Evolutionary conservation across 78 protist species (phyloP).

Genomic region (Dictyostelium intermedium): DNA sequence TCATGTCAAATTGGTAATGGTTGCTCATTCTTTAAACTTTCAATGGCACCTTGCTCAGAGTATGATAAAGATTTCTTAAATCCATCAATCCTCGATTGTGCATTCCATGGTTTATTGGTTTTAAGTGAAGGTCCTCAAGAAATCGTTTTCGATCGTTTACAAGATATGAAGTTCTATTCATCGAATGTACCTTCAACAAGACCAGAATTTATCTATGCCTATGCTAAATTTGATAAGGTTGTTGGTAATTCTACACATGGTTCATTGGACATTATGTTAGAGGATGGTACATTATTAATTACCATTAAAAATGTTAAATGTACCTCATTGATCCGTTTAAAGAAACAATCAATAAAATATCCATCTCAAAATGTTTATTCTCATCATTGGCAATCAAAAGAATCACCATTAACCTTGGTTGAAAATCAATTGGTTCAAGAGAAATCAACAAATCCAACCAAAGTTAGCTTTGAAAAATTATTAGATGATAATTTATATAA

Average conservation of each 20-base stretch:
- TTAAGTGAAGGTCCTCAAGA: conserved; percentile 61
- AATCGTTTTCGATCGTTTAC: conserved; percentile 56
- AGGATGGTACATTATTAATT: conserved; percentile 35
- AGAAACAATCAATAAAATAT: conserved; percentile 32
- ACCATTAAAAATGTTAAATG: conserved; percentile 16
- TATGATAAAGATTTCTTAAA: conserved; percentile 51
- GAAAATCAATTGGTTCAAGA: background rate
- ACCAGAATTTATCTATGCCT: conserved; percentile 22
- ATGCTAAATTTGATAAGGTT: background rate
- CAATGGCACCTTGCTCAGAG: background rate
- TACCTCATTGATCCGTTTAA: conserved; percentile 29
- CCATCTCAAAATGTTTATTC: conserved; percentile 38
- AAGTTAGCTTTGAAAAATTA: background rate
- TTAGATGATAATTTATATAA: background rate
- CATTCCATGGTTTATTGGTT: conserved; percentile 28
- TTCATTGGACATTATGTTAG: background rate
- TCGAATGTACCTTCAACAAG: background rate
- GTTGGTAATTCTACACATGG: conserved; percentile 42
- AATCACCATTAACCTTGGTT: background rate
- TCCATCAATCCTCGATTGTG: conserved; percentile 49
- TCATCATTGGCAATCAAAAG: conserved; percentile 42
- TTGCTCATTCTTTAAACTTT: background rate
- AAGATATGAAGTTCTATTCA: conserved; percentile 20
- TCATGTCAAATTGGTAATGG: background rate
- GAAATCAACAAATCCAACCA: background rate